Evolutionary conservation across 305 asterid genomes (phyloP).

Genomic region (Rubia peregrina): DNA sequence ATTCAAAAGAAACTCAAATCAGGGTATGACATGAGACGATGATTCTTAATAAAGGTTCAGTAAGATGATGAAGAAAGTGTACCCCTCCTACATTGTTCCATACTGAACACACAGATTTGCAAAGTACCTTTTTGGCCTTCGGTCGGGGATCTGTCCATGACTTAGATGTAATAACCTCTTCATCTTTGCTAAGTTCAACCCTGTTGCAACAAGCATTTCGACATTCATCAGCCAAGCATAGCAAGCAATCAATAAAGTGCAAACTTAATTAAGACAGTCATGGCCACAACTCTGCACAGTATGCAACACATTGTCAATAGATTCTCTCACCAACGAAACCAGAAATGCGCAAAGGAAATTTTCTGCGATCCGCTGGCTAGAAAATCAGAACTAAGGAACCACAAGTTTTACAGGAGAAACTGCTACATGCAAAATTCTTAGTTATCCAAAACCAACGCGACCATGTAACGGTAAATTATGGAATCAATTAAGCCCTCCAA

Average conservation of each 20-base stretch:
- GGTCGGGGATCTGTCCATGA: constrained; percentile 51
- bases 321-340: background rate
- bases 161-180: constrained; percentile 32
- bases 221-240: constrained; percentile 24
- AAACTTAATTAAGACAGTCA: constrained; percentile 10
- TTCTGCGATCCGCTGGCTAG: background rate
- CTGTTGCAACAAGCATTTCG: constrained; percentile 35
- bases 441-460: background rate
- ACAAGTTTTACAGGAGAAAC: background rate
- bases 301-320: background rate
- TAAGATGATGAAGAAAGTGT: background rate
- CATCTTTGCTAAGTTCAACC: constrained; percentile 36
- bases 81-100: constrained; percentile 1
- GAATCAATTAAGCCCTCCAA: background rate
- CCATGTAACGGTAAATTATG: background rate
- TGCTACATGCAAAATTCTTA: background rate
- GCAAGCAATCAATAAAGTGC: constrained; percentile 16
- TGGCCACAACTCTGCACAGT: background rate
- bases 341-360: constrained; percentile 1
- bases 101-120: background rate
- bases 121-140: constrained; percentile 52
- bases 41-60: background rate
- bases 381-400: constrained; percentile 1
- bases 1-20: background rate
- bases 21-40: background rate